Evolutionary conservation across 768 basidiomycete species (phyloP), one percentile per base, ranked within the genome.

Genomic region (Agrocybe praecox): DNA sequence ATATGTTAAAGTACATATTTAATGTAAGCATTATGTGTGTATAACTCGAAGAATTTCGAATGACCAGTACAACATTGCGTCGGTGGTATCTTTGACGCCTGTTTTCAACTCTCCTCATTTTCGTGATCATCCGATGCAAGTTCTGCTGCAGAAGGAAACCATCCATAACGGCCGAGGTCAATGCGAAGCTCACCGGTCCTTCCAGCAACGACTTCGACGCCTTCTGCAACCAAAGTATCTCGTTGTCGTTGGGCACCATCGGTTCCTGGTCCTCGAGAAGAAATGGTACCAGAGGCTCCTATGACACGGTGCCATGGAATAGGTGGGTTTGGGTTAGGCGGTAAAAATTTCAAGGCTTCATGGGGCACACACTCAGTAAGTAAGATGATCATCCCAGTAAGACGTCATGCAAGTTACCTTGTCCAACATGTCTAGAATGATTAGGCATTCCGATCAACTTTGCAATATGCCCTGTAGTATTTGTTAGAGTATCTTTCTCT

Each of bases 271-370:
- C 90, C 93, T 44, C 94, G 81, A 7, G 92, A 94, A 1, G 92
- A 92, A 61, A 92, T 89, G 1, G 77, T 72, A 1, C 92, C 92
- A 0, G 86, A 79, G 0, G 90, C 78, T 2, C 83, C 80, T 14
- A 94, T 76, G 4, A 94, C 90, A 26, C 92, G 83, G 58, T 93
- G 80, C 92, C 92, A 94, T 0, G 92, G 92, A 1, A 94, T 82
- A 7, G 88, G 85, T 0, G 88, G 87, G 22, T 77, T 76, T 1
- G 79, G 76, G 19, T 80, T 77, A 0, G 83, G 79, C 0, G 84
- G 80, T 4, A 93, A 71, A 62, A 86, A 89, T 65, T 93, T 93
- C 48, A 94, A 78, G n/a, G 92, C 91, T 94, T 29, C 29, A 26
- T 36, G 26, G 9, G n/a, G 15, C 19, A n/a, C n/a, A n/a, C n/a